Evolutionary conservation across 352 stramenopile genomes (phyloP).

Genomic region (Phytophthora fragariae): DNA sequence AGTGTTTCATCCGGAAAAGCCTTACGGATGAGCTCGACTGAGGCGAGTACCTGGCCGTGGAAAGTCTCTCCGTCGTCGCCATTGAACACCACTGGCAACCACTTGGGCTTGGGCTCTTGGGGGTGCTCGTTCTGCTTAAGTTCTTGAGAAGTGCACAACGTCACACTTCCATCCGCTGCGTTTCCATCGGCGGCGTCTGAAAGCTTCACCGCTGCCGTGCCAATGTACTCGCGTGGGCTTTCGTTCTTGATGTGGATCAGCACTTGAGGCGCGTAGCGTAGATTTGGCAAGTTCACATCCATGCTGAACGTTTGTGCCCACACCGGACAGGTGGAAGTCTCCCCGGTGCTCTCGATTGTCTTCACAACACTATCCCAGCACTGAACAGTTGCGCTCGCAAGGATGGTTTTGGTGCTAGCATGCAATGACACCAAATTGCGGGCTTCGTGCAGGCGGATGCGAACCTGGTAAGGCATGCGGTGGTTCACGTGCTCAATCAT

Average conservation of each 20-base stretch:
- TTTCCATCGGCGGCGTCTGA: constrained; percentile 14
- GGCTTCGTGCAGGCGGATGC: constrained; percentile 72
- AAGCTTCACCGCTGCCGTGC: constrained; percentile 35
- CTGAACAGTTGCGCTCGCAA: neutral
- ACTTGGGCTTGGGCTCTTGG: constrained; percentile 38
- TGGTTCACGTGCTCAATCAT: constrained; percentile 66
- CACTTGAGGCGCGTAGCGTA: constrained; percentile 63
- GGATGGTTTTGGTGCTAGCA: no score
- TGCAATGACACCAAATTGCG: constrained; percentile 42
- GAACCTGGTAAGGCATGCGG: constrained; percentile 77
- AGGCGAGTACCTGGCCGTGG: constrained; percentile 60
- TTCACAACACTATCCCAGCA: constrained; percentile 66
- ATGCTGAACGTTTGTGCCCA: constrained; percentile 76
- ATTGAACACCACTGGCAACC: no score
- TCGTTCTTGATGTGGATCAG: constrained; percentile 69
- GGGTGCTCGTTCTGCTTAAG: constrained; percentile 58
- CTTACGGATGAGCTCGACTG: constrained; percentile 41
- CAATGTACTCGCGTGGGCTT: constrained; percentile 51
- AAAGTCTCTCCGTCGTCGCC: constrained; percentile 30
- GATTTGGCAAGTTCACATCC: constrained; percentile 71
- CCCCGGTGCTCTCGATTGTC: constrained; percentile 27
- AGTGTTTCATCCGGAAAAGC: constrained; percentile 52
- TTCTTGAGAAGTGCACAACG: constrained; percentile 54
- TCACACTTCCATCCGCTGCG: constrained; percentile 33
- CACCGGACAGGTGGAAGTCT: constrained; percentile 26